Conservation (phyloP, 768 basidiomycete species). For the Leccinum broughii region DNA sequence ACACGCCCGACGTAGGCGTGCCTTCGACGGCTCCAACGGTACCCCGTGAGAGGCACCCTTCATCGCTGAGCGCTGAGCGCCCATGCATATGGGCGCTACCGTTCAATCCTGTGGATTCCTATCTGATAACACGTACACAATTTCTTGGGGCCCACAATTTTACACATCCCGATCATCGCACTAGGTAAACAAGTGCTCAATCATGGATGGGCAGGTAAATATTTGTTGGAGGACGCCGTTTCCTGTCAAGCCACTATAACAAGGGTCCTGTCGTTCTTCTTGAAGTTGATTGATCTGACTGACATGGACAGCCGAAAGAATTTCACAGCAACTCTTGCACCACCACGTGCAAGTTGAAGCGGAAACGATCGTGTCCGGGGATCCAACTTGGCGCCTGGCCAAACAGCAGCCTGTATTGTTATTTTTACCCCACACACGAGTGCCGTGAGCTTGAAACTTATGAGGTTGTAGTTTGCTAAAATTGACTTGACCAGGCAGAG, state of each 20-base stretch:
- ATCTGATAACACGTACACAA: background rate
- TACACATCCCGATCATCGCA: conserved; percentile 6
- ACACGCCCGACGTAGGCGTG: background rate
- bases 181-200: background rate
- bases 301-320: conserved; percentile 1
- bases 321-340: conserved; percentile 7
- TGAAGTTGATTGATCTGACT: background rate
- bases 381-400: background rate
- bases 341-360: background rate
- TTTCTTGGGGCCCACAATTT: conserved; percentile 1
- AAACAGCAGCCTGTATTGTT: background rate
- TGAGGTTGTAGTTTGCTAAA: background rate
- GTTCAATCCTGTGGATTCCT: background rate
- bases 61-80: background rate
- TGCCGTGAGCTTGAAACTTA: background rate
- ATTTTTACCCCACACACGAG: background rate
- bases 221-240: conserved; percentile 3
- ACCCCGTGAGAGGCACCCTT: background rate
- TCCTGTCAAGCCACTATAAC: conserved; percentile 6
- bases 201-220: background rate
- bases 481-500: background rate
- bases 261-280: conserved; percentile 11
- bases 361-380: background rate
- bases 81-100: background rate
- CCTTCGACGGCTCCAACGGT: no score